Percentiles rank a stretch among this genome's conserved stretches.
phyloP scores from a whole-genome alignment of 208 protist genomes.

The Crithidia brevicula region DNA sequence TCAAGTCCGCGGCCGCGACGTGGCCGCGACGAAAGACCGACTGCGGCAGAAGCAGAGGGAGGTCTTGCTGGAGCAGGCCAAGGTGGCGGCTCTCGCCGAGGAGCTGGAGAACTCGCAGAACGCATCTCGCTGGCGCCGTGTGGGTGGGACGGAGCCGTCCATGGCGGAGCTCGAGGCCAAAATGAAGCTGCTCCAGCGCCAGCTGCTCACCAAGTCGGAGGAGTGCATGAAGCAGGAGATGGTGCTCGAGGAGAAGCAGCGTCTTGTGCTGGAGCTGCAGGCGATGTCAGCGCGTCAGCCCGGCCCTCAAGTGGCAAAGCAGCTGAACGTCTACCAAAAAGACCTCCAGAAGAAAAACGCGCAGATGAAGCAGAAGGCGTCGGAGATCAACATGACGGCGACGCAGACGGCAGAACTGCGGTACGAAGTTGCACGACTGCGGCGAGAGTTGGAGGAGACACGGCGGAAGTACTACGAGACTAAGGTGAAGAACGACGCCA shows the following conservation, averaged over 20 bases:
- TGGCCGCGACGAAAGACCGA: constrained; percentile 52
- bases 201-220: constrained; percentile 97
- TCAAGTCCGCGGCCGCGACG: constrained; percentile 90
- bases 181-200: constrained; percentile 95
- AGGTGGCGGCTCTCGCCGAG: constrained; percentile 94
- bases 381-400: constrained; percentile 89
- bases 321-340: constrained; percentile 94
- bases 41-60: constrained; percentile 54
- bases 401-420: constrained; percentile 91
- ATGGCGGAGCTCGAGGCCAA: constrained; percentile 95
- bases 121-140: constrained; percentile 88
- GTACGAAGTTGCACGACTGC: constrained; percentile 94
- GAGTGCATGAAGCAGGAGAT: constrained; percentile 97
- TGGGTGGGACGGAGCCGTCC: constrained; percentile 94
- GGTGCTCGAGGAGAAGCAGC: constrained; percentile 95
- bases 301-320: constrained; percentile 94
- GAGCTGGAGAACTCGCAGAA: constrained; percentile 97
- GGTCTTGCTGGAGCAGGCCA: constrained; percentile 70
- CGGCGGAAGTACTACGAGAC: constrained; percentile 95
- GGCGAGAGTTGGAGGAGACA: constrained; percentile 93
- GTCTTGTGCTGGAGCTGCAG: constrained; percentile 95
- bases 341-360: constrained; percentile 92
- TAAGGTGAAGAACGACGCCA: constrained; percentile 82
- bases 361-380: constrained; percentile 94
- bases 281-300: constrained; percentile 95